Percentiles rank a stretch among this genome's conserved stretches.
Evolutionary conservation across 2,329 filamentous ascomycete species (phyloP).

Genomic region (Biscogniauxia mediterranea): DNA sequence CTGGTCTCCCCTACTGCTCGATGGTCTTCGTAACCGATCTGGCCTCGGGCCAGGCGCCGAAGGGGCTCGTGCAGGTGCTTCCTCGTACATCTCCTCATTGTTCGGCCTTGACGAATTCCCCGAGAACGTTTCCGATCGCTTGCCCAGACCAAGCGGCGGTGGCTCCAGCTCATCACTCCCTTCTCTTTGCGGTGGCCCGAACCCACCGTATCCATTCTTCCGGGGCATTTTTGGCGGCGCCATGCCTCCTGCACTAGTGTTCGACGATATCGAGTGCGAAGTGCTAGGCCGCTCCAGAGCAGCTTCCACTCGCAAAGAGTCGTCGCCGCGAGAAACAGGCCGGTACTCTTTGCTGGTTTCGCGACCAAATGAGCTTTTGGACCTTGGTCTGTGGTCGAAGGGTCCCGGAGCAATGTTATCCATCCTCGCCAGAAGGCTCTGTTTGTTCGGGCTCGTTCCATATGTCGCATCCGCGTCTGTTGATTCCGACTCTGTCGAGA

Average conservation of each 20-base stretch:
- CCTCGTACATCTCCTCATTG: constrained; percentile 29
- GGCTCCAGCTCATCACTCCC: constrained; percentile 37
- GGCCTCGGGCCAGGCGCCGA: constrained; percentile 47
- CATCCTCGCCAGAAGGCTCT: constrained; percentile 57
- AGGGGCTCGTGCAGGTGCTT: constrained; percentile 43
- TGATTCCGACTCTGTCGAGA: constrained; percentile 37
- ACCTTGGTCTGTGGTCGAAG: constrained; percentile 49
- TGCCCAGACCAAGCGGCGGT: constrained; percentile 37
- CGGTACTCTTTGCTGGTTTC: constrained; percentile 25
- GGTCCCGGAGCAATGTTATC: constrained; percentile 65
- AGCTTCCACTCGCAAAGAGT: constrained; percentile 23
- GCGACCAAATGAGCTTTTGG: constrained; percentile 36
- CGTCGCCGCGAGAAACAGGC: constrained; percentile 19
- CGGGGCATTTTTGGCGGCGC: constrained; percentile 41
- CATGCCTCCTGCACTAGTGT: constrained; percentile 32
- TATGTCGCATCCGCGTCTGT: constrained; percentile 42
- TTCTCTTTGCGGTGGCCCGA: constrained; percentile 47
- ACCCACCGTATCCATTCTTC: constrained; percentile 58
- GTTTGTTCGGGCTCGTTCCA: constrained; percentile 48
- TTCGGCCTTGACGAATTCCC: constrained; percentile 31
- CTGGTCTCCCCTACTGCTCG: constrained; percentile 24
- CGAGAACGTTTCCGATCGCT: constrained; percentile 55
- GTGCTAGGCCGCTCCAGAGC: constrained; percentile 31
- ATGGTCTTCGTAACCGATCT: constrained; percentile 34
- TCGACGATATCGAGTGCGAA: constrained; percentile 27